Percentiles rank a stretch among this genome's conserved stretches.
phyloP scores from a whole-genome alignment of 208 protist species.

The Trypanosoma rangeli region DNA sequence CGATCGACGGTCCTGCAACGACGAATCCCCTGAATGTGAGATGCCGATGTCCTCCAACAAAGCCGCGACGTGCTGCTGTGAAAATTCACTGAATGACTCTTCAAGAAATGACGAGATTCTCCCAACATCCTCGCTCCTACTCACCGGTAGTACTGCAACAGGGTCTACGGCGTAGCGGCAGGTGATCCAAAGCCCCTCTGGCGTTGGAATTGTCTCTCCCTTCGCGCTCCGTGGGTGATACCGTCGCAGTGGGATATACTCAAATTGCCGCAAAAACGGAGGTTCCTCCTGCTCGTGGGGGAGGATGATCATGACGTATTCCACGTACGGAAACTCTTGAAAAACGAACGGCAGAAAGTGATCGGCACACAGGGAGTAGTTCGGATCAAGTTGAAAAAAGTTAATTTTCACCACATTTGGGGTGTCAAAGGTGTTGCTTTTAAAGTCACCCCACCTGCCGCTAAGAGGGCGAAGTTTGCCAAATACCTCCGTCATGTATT shows the following conservation, averaged over 20 bases:
- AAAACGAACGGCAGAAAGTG: conserved; percentile 78
- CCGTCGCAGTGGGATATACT: conserved; percentile 75
- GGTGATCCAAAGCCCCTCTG: conserved; percentile 79
- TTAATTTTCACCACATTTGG: conserved; percentile 63
- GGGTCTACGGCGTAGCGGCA: conserved; percentile 41
- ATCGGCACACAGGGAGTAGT: conserved; percentile 54
- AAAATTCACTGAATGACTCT: conserved; percentile 22
- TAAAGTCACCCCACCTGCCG: conserved; percentile 5
- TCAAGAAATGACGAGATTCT: conserved; percentile 26
- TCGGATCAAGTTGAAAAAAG: conserved; percentile 86
- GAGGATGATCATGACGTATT: conserved; percentile 69
- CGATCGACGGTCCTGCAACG: not conserved
- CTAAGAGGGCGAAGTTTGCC: conserved; percentile 46
- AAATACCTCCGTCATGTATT: conserved; percentile 77
- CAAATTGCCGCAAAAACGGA: conserved; percentile 71
- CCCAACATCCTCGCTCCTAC: conserved; percentile 7
- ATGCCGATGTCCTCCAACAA: conserved; percentile 22
- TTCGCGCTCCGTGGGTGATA: conserved; percentile 75
- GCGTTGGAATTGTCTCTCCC: conserved; percentile 58
- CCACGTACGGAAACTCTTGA: conserved; percentile 68
- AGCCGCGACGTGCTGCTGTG: conserved; percentile 14
- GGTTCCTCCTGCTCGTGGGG: conserved; percentile 73
- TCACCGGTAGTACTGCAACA: conserved; percentile 16
- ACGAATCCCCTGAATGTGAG: not conserved
- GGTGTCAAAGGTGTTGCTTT: conserved; percentile 2